Conservation (phyloP, 495 filamentous ascomycete species). For the Penicillium macrosclerotiorum region DNA sequence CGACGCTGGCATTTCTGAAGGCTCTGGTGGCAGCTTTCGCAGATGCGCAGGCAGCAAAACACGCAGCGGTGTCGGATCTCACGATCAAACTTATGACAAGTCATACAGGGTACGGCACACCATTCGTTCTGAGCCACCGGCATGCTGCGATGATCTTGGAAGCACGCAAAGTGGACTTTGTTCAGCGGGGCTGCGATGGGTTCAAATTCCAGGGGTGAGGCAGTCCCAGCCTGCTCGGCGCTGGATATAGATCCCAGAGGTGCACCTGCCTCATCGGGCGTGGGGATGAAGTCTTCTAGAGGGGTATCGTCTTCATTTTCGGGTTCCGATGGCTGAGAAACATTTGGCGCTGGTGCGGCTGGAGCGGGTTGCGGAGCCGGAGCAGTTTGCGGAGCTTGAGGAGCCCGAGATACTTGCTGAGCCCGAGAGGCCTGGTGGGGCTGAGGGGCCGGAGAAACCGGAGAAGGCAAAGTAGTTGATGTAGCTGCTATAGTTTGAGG, state of each 20-base stretch:
- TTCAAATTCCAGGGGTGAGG: constrained; percentile 33
- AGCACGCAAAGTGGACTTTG: constrained; percentile 43
- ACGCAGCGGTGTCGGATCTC: constrained; percentile 47
- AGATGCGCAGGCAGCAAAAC: constrained; percentile 50
- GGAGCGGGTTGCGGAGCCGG: background rate
- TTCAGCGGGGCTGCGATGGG: constrained; percentile 39
- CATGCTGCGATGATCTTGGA: constrained; percentile 46
- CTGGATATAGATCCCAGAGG: constrained; percentile 25
- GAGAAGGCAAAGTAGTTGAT: no score
- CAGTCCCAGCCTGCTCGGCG: constrained; percentile 28
- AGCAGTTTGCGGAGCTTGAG: background rate
- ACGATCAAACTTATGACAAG: constrained; percentile 43
- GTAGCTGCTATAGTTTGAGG: background rate
- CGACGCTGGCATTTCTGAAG: constrained; percentile 38
- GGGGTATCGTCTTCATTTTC: constrained; percentile 21
- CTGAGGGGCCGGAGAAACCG: no score
- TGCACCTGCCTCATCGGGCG: constrained; percentile 28
- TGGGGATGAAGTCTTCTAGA: constrained; percentile 41
- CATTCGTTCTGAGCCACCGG: constrained; percentile 40
- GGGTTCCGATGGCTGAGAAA: constrained; percentile 2
- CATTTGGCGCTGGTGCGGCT: background rate
- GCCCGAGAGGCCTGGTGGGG: no score
- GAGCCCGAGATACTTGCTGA: background rate
- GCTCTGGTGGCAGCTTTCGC: constrained; percentile 36
- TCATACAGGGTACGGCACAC: constrained; percentile 51